Evolutionary conservation across 495 filamentous ascomycete species (phyloP).

Genomic region (Margaritispora aquatica): DNA sequence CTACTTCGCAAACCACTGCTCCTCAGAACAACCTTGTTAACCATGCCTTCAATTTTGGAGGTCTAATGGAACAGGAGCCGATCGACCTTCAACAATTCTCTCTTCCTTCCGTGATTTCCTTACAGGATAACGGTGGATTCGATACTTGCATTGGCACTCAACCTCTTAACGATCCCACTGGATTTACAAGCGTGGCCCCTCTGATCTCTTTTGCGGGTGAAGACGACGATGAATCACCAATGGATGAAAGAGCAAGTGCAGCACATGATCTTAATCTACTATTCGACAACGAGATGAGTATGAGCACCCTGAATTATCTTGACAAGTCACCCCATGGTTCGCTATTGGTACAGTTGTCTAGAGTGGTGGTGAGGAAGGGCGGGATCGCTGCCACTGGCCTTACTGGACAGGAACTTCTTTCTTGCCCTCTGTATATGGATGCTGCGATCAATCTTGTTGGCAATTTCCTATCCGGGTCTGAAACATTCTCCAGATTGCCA

Average conservation of each 20-base stretch:
- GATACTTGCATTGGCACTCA: neutral
- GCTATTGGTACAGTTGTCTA: conserved; percentile 6
- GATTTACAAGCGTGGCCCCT: neutral
- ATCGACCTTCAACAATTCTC: neutral
- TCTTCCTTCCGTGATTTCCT: neutral
- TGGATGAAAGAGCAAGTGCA: neutral
- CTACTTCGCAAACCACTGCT: too few species aligned
- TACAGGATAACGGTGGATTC: neutral
- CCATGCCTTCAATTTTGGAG: neutral
- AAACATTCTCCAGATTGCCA: conserved; percentile 2
- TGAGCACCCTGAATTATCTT: neutral
- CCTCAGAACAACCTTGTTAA: neutral
- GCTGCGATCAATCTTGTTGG: conserved; percentile 3
- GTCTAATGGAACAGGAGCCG: neutral
- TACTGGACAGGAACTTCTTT: conserved; percentile 3
- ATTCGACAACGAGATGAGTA: neutral
- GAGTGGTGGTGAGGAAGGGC: neutral
- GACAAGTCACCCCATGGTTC: neutral
- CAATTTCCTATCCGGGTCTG: conserved; percentile 2
- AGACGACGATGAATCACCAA: neutral
- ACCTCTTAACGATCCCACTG: neutral
- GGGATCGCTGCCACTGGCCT: neutral
- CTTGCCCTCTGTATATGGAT: neutral
- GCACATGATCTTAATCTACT: neutral
- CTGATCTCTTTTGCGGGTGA: conserved; percentile 2